Evolutionary conservation across 306 rosid species (phyloP), one percentile per base, ranked within the genome.

Genomic region (Medicago lupulina): DNA sequence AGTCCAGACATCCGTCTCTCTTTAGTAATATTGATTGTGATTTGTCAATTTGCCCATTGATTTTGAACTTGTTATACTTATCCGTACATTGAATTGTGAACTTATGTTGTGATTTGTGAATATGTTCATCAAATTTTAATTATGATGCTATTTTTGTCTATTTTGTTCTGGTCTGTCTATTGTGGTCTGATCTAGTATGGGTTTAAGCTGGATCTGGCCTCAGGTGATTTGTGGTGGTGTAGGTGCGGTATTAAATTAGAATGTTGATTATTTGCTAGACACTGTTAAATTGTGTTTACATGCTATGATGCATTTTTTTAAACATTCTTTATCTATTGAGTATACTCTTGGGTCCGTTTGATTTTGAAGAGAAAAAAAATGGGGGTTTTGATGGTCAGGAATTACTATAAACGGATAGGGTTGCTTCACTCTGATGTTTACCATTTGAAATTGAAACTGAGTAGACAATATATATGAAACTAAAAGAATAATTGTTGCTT

Each of bases 401-500:
- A 2, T 2, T 1, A 9, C 16, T 51, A 16, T 16, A 0, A 51
- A n/a, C 11, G 2, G 21, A 51, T 51, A 3, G 9, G 12, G 70
- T 57, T 47, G 31, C 69, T 65, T 67, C 55, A 40, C 23, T 55
- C 12, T 8, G 8, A 67, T 60, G 36, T 49, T 59, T 72, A 40
- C 34, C 40, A 65, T 6, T 40, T 65, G 21, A 3, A 28, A 39
- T 40, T 65, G 21, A 3, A 28, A 39, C 50, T 65, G 11, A 59
- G 39, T 46, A 55, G 57, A 43, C 15, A 51, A 41, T 14, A 41
- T 41, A 41, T 2, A 40, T 2, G 43, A 49, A 50, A 28, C 31
- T 61, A 55, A 73, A 28, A 59, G 49, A 59, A 59, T 59, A n/a
- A 44, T 12, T 53, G 55, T 53, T 31, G 49, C 51, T 59, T 58